Evolutionary conservation across 2,329 filamentous ascomycete species (phyloP).

Genomic region (Paecilomyces formosus): DNA sequence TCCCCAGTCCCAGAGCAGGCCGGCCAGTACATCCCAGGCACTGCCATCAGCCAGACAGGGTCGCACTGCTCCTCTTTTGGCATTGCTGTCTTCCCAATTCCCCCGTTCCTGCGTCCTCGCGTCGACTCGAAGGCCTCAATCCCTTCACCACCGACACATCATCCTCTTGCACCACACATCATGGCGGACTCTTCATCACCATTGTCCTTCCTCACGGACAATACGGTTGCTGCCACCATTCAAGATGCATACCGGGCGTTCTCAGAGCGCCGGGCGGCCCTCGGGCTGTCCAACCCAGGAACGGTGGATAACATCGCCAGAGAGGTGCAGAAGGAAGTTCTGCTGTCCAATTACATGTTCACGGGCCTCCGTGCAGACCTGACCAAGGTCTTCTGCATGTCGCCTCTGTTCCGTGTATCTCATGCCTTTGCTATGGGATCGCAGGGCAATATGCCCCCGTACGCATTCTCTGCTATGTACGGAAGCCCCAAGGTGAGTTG

Average conservation of each 20-base stretch:
- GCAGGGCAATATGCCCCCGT: conserved; percentile 76
- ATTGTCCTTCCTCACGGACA: conserved; percentile 63
- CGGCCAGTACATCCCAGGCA: conserved; percentile 1
- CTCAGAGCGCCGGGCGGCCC: conserved; percentile 74
- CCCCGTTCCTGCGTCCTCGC: conserved; percentile 10
- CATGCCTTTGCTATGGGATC: conserved; percentile 92
- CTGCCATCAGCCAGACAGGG: conserved; percentile 13
- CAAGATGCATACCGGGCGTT: conserved; percentile 75
- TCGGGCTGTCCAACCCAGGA: conserved; percentile 87
- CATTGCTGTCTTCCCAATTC: conserved; percentile 21
- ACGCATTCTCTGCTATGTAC: conserved; percentile 89
- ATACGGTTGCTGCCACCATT: conserved; percentile 62
- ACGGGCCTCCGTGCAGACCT: conserved; percentile 90
- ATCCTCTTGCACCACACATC: conserved; percentile 14
- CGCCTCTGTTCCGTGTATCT: conserved; percentile 91
- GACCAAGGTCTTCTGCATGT: conserved; percentile 91
- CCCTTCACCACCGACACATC: conserved; percentile 13
- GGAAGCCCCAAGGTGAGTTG: conserved; percentile 77
- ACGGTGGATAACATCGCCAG: conserved; percentile 81
- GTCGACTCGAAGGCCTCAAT: conserved; percentile 16
- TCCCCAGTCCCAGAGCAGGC: conserved; percentile 16
- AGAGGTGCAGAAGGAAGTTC: conserved; percentile 93
- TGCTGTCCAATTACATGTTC: conserved; percentile 96
- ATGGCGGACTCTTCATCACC: conserved; percentile 41
- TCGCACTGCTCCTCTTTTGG: conserved; percentile 12